These are phyloP conservation scores for Cerrena zonata DNA, from an alignment of 1,284 basidiomycete species.

Conservation along the genomic window DNA sequence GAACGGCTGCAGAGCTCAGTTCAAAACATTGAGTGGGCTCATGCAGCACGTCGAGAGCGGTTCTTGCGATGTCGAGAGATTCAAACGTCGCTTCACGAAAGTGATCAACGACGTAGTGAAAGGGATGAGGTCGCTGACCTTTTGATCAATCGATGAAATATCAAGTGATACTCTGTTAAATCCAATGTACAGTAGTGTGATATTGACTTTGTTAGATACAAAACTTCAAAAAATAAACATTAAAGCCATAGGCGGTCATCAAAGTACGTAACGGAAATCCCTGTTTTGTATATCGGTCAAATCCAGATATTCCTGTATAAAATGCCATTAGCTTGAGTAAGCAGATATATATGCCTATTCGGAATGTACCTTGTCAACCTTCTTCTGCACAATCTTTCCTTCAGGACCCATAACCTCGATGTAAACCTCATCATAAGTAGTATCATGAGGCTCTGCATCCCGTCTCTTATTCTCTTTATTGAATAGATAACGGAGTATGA, in stretches of 20 bases:
- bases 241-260: neutral
- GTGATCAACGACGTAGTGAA: constrained; percentile 16
- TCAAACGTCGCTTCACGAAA: constrained; percentile 17
- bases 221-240: no score
- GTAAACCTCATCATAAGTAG: constrained; percentile 60
- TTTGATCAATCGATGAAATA: no score
- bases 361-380: constrained; percentile 53
- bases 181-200: no score
- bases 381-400: constrained; percentile 46
- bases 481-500: constrained; percentile 51
- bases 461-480: constrained; percentile 58
- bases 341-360: no score
- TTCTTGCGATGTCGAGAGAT: constrained; percentile 23
- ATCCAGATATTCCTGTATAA: constrained; percentile 26
- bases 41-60: constrained; percentile 29
- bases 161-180: no score
- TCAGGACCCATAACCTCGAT: constrained; percentile 47
- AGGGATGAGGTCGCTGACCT: constrained; percentile 3
- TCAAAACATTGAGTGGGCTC: constrained; percentile 24
- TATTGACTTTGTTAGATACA: no score
- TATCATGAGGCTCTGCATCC: constrained; percentile 50
- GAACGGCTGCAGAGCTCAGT: constrained; percentile 21
- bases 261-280: constrained; percentile 29
- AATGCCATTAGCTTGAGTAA: no score
- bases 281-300: constrained; percentile 29